These are phyloP conservation scores for Pseudocercospora pini-densiflorae DNA, from an alignment of 2,329 filamentous ascomycete species.

Conservation along the genomic window DNA sequence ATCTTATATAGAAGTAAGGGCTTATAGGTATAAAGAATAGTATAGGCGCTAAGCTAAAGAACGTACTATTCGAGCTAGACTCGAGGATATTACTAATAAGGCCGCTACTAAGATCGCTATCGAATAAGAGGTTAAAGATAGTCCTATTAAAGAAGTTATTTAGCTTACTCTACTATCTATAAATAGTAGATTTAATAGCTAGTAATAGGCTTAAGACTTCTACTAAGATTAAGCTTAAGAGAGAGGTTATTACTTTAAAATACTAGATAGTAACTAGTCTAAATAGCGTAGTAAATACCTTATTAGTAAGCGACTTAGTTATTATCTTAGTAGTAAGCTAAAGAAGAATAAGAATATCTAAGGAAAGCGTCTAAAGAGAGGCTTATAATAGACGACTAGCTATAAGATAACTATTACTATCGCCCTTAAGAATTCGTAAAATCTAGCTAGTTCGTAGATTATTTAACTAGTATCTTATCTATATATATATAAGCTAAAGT, in stretches of 20 bases:
- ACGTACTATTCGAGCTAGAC: too few species aligned
- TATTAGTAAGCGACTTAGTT: background rate
- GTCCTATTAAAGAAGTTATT: too few species aligned
- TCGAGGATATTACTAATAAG: too few species aligned
- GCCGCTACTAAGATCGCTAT: too few species aligned
- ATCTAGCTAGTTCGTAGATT: background rate
- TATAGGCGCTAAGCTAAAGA: too few species aligned
- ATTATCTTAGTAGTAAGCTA: background rate
- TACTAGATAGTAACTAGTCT: background rate
- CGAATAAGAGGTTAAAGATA: too few species aligned
- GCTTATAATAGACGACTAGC: too few species aligned
- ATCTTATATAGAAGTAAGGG: too few species aligned
- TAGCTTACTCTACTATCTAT: too few species aligned
- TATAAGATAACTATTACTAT: background rate
- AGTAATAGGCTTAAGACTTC: too few species aligned
- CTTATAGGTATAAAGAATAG: too few species aligned
- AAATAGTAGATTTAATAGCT: too few species aligned
- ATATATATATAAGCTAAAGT: background rate
- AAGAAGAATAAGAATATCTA: background rate
- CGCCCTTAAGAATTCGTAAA: background rate
- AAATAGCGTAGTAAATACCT: background rate
- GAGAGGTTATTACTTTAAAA: background rate
- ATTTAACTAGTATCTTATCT: background rate
- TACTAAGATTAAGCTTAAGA: background rate
- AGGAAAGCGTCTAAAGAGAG: background rate